These are phyloP conservation scores for Mitragyna speciosa DNA, from an alignment of 257 asterid genomes.

Conservation along the genomic window DNA sequence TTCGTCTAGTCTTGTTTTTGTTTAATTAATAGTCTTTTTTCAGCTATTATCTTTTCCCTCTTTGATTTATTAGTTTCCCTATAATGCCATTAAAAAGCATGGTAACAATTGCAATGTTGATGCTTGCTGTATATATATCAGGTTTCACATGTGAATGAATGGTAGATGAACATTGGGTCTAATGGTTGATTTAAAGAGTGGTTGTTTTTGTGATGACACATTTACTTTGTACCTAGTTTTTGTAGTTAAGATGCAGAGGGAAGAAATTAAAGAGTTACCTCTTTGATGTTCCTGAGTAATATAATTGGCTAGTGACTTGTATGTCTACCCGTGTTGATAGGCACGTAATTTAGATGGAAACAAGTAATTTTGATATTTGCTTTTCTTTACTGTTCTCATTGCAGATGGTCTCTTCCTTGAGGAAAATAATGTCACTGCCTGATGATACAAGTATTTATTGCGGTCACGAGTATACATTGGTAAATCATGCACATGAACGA, in stretches of 20 bases:
- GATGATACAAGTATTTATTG: conserved; percentile 81
- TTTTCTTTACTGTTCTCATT: conserved; percentile 15
- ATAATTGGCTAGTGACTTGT: neutral
- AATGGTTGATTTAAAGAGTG: neutral
- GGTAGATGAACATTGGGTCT: neutral
- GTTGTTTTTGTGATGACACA: too few relatives aligned
- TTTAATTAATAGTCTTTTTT: neutral
- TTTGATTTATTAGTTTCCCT: neutral
- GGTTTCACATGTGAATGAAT: neutral
- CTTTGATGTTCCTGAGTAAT: neutral
- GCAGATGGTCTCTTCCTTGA: conserved; percentile 80
- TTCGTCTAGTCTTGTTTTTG: neutral
- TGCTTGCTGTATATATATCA: neutral
- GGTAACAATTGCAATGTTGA: neutral
- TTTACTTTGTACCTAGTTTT: too few relatives aligned
- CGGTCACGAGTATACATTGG: conserved; percentile 93
- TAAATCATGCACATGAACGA: conserved; percentile 27
- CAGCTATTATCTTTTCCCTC: neutral
- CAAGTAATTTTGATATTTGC: neutral
- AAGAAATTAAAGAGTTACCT: too few relatives aligned
- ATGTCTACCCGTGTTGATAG: neutral
- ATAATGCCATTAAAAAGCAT: neutral
- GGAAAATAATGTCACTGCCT: conserved; percentile 71
- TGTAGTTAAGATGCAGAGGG: too few relatives aligned
- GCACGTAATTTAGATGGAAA: neutral